A percentile compares a stretch with the other conserved stretches of the same genome.
phyloP scores from a whole-genome alignment of 768 basidiomycete genomes.

The Clavulina sp. region DNA sequence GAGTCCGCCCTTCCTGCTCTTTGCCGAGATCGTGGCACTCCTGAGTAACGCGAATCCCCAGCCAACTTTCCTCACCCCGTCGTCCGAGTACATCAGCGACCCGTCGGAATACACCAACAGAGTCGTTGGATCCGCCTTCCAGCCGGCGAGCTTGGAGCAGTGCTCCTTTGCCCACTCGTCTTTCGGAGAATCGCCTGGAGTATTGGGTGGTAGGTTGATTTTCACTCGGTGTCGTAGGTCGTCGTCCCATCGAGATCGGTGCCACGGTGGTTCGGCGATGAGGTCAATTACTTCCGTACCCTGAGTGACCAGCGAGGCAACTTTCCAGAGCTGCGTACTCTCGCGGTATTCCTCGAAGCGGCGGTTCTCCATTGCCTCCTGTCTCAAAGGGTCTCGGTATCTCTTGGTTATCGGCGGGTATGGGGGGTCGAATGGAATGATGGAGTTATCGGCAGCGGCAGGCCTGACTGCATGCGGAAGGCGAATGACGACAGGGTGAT shows the following conservation, averaged over 20 bases:
- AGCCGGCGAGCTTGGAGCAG: too few species aligned
- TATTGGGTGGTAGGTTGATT: neutral
- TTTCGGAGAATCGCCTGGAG: neutral
- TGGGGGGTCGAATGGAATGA: neutral
- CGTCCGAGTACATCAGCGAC: neutral
- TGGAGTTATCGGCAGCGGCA: neutral
- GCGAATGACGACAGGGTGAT: neutral
- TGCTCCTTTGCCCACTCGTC: neutral
- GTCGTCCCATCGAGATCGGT: neutral
- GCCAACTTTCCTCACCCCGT: neutral
- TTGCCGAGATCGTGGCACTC: neutral
- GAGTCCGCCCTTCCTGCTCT: neutral
- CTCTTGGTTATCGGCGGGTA: neutral
- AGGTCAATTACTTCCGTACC: neutral
- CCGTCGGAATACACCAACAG: neutral
- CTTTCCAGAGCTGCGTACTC: neutral
- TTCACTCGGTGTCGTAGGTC: neutral
- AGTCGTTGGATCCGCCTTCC: neutral
- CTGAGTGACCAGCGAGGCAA: neutral
- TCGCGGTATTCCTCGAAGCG: neutral
- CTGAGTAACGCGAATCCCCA: too few species aligned
- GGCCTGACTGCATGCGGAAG: neutral
- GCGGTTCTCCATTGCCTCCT: neutral
- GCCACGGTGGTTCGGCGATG: neutral
- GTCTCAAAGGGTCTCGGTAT: neutral